Conservation (phyloP, 2,329 filamentous ascomycete genomes). For the Hirsutella minnesotensis region DNA sequence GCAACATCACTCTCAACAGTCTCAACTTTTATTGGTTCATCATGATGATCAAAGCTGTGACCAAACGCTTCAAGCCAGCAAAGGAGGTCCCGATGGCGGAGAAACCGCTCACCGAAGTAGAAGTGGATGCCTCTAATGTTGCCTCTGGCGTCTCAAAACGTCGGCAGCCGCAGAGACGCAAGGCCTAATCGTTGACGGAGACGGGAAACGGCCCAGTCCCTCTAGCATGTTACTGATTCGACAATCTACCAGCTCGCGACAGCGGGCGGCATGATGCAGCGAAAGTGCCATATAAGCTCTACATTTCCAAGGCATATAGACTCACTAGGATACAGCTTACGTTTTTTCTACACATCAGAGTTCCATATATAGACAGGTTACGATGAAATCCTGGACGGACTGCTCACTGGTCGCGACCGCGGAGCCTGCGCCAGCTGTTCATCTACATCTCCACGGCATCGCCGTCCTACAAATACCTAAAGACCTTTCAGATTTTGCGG, state of each 20-base stretch:
- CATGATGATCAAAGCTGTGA: constrained; percentile 73
- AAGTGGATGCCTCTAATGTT: constrained; percentile 17
- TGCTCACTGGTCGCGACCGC: no score
- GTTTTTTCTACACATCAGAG: no score
- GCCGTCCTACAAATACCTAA: no score
- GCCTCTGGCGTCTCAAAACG: constrained; percentile 14
- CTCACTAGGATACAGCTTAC: no score
- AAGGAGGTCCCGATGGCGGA: constrained; percentile 15
- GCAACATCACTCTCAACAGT: constrained; percentile 61
- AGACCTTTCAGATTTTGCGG: no score
- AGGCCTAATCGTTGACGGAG: constrained; percentile 10
- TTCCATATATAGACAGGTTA: no score
- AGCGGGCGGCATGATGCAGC: no score
- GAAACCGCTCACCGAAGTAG: constrained; percentile 15
- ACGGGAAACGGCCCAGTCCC: background rate
- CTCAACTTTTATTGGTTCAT: constrained; percentile 80
- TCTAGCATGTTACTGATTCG: background rate
- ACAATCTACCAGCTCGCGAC: background rate
- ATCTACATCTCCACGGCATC: no score
- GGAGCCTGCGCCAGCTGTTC: no score
- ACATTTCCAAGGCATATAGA: no score
- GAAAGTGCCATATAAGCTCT: no score
- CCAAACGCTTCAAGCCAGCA: constrained; percentile 57
- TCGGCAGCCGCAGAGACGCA: constrained; percentile 15
- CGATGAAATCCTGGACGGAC: no score